phyloP scores from a whole-genome alignment of 169 alveolate species.

The Plasmodium berghei region DNA sequence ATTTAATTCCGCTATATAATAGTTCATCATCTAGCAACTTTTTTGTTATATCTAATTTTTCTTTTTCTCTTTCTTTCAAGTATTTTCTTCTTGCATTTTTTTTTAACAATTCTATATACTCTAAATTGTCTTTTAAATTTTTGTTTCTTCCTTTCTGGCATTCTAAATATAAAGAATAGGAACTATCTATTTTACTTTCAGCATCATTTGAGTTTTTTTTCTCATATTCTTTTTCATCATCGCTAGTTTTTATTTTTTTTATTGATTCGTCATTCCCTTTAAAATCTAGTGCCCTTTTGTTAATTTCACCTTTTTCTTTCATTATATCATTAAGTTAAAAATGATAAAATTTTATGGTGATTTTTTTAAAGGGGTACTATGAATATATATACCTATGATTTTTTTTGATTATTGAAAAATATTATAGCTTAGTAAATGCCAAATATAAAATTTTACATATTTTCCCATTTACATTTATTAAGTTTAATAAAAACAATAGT shows the following conservation, averaged over 20 bases:
- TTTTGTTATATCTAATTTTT: slow-evolving; percentile 94
- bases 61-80: slow-evolving; percentile 94
- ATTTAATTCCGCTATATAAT: slow-evolving; percentile 84
- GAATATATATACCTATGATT: not conserved
- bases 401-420: too few species aligned
- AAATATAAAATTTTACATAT: too few species aligned
- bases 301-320: slow-evolving; percentile 53
- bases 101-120: slow-evolving; percentile 82
- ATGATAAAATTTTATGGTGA: not conserved
- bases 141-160: slow-evolving; percentile 82
- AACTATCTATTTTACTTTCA: slow-evolving; percentile 1
- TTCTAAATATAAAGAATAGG: slow-evolving; percentile 70
- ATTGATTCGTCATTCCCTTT: slow-evolving; percentile 53
- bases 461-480: too few species aligned
- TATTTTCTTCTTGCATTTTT: slow-evolving; percentile 93
- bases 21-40: slow-evolving; percentile 91
- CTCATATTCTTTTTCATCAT: slow-evolving; percentile 1
- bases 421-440: too few species aligned
- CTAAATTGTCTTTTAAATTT: slow-evolving; percentile 79
- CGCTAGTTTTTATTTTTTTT: slow-evolving; percentile 59
- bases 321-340: slow-evolving; percentile 21
- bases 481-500: too few species aligned
- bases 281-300: slow-evolving; percentile 43
- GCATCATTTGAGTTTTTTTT: not conserved
- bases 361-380: not conserved